phyloP scores from a whole-genome alignment of 2,329 filamentous ascomycete genomes.

The Pochonia chlamydosporia region DNA sequence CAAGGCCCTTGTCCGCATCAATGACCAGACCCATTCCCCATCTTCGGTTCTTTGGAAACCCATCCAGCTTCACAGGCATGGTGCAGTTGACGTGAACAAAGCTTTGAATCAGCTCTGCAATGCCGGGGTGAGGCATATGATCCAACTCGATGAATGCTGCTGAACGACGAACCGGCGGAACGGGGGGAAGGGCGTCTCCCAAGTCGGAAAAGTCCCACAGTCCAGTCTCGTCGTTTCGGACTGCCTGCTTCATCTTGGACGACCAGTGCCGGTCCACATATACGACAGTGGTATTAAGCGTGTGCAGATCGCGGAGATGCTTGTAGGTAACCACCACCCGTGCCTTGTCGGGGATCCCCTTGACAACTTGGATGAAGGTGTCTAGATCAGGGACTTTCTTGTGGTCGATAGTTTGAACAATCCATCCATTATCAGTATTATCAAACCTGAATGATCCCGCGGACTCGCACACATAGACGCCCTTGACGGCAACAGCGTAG shows the following conservation, averaged over 20 bases:
- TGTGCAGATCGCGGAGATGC: conserved; percentile 90
- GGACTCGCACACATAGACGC: conserved; percentile 92
- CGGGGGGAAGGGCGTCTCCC: conserved; percentile 70
- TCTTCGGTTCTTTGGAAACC: conserved; percentile 91
- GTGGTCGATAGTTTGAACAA: conserved; percentile 88
- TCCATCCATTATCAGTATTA: conserved; percentile 84
- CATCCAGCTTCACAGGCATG: conserved; percentile 94
- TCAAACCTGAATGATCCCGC: conserved; percentile 94
- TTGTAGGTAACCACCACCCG: conserved; percentile 93
- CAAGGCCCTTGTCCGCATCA: conserved; percentile 90
- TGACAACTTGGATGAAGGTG: conserved; percentile 87
- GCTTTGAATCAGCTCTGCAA: conserved; percentile 88
- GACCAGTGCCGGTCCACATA: conserved; percentile 95
- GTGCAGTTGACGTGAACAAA: conserved; percentile 91
- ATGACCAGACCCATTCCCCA: conserved; percentile 97
- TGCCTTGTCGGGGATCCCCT: conserved; percentile 72
- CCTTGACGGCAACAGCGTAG: conserved; percentile 86
- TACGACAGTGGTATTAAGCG: conserved; percentile 85
- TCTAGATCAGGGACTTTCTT: conserved; percentile 83
- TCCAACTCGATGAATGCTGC: conserved; percentile 91
- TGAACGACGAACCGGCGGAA: conserved; percentile 64
- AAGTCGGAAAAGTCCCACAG: conserved; percentile 93
- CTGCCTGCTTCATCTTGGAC: conserved; percentile 85
- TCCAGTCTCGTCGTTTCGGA: conserved; percentile 83
- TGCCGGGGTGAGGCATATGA: conserved; percentile 79